These are phyloP conservation scores for Epicoccum nigrum DNA, from an alignment of 2,329 filamentous ascomycete genomes.

Conservation along the genomic window DNA sequence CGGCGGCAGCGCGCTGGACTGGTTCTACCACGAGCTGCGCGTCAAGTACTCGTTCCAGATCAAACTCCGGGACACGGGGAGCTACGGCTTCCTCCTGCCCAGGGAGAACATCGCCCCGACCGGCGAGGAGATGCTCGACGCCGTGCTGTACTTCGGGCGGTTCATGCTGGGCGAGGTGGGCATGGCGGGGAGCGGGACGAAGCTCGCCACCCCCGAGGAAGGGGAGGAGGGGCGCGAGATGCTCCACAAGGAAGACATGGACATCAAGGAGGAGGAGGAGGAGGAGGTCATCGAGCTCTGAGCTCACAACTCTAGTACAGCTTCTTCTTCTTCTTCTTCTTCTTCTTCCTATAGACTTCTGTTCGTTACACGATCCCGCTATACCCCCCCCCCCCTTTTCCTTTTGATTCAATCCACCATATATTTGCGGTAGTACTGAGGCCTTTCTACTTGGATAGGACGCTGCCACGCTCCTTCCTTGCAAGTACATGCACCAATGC, in stretches of 20 bases:
- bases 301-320: too few relatives aligned
- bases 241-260: too few relatives aligned
- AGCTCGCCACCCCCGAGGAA: neutral
- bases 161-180: slow-evolving; percentile 66
- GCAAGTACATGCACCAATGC: too few relatives aligned
- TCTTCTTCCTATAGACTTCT: too few relatives aligned
- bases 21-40: slow-evolving; percentile 87
- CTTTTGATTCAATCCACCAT: too few relatives aligned
- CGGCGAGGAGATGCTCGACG: slow-evolving; percentile 84
- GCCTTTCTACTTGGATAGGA: too few relatives aligned
- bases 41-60: slow-evolving; percentile 90
- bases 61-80: slow-evolving; percentile 90
- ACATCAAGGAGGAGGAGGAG: neutral
- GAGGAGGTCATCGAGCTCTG: slow-evolving; percentile 5
- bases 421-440: too few relatives aligned
- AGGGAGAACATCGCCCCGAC: slow-evolving; percentile 86
- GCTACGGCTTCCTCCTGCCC: slow-evolving; percentile 90
- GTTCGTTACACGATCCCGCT: too few relatives aligned
- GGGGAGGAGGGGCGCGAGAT: neutral
- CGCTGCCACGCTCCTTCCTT: too few relatives aligned
- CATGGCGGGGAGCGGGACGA: neutral
- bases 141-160: slow-evolving; percentile 81
- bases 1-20: slow-evolving; percentile 89
- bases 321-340: too few relatives aligned
- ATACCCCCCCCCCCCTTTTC: slow-evolving; percentile 1